Base-by-base conservation (phyloP, 768 basidiomycete species). In the Boletus rufocinnamomeus region DNA sequence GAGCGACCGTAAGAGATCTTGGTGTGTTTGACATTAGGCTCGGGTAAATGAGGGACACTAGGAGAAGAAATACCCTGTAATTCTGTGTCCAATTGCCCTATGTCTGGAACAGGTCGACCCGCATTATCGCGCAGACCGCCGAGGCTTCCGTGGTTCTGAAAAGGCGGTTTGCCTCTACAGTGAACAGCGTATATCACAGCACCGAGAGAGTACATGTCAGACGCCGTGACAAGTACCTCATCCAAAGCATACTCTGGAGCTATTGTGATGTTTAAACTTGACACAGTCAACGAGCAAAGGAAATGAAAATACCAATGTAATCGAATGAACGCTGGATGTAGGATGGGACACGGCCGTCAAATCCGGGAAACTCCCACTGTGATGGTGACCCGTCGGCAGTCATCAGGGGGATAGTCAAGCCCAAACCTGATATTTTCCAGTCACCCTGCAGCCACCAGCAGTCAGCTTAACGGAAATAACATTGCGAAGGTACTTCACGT, bases 191-290 rank as follows among this genome's bases (percentile, higher is more conserved):
- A 93, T 34, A 98, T 84, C 35, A 98, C 73, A 65, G 90, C 95
- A 21, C 96, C 97, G 23, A 99, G 83, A 2, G 93, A 86, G 67
- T 91, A 95, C 83, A 98, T 89, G 69, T 99, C 96, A 10, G 93
- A 95, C 0, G 92, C 84, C 0, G 95, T 90, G 37, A 87, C 79
- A 3, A 98, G 79, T 16, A 86, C 81, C 69, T 97, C 95, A 69
- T 98, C 95, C 59, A 98, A 75, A 2, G 88, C 91, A 74, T 96
- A 98, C 74, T 98, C 97, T 0, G 96, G 95, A 1, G 94, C 95
- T 95, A 63, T 40, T 11, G 44, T 10, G 57, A n/a, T 46, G 48
- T 11, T 28, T 71, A 35, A 63, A 41, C 45, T 21, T 50, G 50
- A 50, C 17, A 41, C 4, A 8, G 23, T 23, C 17, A n/a, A 35